These are phyloP conservation scores for Lanmaoa pseudosensibilis DNA, from an alignment of 768 basidiomycete species.

Conservation along the genomic window DNA sequence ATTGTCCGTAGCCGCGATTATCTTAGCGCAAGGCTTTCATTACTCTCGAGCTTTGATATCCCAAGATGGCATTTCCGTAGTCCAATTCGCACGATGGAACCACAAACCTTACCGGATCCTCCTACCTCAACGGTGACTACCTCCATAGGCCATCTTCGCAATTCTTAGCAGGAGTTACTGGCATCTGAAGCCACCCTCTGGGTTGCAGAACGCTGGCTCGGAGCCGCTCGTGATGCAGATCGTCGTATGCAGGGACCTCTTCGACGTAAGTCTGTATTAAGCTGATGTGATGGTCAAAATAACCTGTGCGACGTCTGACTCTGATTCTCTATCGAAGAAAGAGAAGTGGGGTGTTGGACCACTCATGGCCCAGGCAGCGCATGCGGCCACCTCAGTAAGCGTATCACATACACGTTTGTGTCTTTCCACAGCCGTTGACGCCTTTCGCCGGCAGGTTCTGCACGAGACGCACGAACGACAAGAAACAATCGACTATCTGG, in stretches of 20 bases:
- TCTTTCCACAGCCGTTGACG: neutral
- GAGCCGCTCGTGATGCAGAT: slow-evolving; percentile 45
- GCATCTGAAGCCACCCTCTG: neutral
- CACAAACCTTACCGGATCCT: neutral
- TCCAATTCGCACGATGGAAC: slow-evolving; percentile 4
- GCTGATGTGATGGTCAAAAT: neutral
- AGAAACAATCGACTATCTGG: slow-evolving; percentile 41
- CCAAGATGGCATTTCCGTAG: neutral
- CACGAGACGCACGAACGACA: slow-evolving; percentile 39
- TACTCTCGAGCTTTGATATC: neutral
- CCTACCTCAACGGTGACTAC: neutral
- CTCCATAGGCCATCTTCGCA: neutral
- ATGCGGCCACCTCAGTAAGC: slow-evolving; percentile 42
- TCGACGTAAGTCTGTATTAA: slow-evolving; percentile 34
- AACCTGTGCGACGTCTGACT: neutral
- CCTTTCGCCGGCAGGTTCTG: slow-evolving; percentile 31
- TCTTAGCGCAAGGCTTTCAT: neutral
- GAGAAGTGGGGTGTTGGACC: slow-evolving; percentile 47
- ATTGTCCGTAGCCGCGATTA: neutral
- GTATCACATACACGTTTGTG: neutral
- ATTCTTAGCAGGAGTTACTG: neutral
- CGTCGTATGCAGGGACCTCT: slow-evolving; percentile 42
- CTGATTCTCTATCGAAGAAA: slow-evolving; percentile 28
- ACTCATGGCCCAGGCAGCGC: slow-evolving; percentile 45
- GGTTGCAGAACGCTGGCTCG: slow-evolving; percentile 5